A percentile compares a stretch with the other conserved stretches of the same genome.
Conservation (phyloP, 169 alveolate species). For the Eimeria acervulina region DNA sequence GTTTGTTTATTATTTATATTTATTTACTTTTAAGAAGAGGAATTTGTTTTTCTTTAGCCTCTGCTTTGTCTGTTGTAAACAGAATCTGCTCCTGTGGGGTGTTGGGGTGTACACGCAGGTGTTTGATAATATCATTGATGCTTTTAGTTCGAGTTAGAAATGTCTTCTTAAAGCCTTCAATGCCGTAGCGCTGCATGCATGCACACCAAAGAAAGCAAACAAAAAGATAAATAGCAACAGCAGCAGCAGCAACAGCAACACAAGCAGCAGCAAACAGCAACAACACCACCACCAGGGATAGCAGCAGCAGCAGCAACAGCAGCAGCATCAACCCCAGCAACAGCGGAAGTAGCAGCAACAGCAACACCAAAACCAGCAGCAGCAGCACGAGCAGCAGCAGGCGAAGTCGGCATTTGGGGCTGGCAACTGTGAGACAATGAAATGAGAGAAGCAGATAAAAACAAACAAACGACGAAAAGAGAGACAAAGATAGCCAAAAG, state of each 20-base stretch:
- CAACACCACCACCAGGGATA: no score
- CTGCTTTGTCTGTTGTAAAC: conserved; percentile 14
- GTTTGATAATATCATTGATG: conserved; percentile 36
- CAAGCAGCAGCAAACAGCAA: not conserved
- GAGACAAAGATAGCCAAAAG: not conserved
- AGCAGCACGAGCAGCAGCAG: not conserved
- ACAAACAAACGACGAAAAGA: not conserved
- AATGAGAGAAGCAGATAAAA: not conserved
- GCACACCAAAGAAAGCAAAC: not conserved
- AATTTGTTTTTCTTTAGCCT: conserved; percentile 1
- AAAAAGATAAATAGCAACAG: not conserved
- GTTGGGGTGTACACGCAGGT: not conserved
- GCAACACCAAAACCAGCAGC: not conserved
- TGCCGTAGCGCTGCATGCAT: conserved; percentile 46
- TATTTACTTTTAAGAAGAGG: conserved; percentile 45
- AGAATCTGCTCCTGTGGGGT: conserved; percentile 55
- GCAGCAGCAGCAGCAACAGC: not conserved
- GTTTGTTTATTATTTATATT: not conserved
- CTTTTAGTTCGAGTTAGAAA: conserved; percentile 2
- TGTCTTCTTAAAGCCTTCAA: conserved; percentile 73
- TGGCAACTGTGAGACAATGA: not conserved
- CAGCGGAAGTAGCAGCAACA: not conserved
- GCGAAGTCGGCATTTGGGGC: not conserved
- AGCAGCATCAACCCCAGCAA: not conserved
- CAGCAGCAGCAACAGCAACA: not conserved